Conservation (phyloP, 768 basidiomycete genomes). For the Russula abietina region DNA sequence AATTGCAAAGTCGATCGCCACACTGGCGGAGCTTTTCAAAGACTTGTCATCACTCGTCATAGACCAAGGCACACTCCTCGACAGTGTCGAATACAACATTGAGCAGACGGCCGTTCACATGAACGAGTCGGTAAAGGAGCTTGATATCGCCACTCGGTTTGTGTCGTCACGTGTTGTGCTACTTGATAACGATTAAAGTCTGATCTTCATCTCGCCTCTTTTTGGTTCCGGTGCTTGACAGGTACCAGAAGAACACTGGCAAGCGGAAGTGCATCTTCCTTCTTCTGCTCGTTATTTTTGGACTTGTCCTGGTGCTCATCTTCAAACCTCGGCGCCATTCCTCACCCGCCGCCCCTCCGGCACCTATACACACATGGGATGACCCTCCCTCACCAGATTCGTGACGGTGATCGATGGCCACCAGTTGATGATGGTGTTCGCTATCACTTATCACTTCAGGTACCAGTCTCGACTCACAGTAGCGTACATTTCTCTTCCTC, state of each 20-base stretch:
- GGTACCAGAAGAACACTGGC: conserved; percentile 93
- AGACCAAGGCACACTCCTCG: conserved; percentile 94
- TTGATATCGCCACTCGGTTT: conserved; percentile 75
- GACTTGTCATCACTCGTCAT: conserved; percentile 91
- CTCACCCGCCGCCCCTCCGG: conserved; percentile 29
- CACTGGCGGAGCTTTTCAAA: conserved; percentile 92
- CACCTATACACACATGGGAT: conserved; percentile 26
- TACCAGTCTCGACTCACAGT: background rate
- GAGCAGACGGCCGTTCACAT: conserved; percentile 83
- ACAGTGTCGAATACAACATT: conserved; percentile 96
- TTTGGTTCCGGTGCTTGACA: conserved; percentile 30
- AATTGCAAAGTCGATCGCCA: conserved; percentile 87
- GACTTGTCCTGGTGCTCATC: conserved; percentile 79
- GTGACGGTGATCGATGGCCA: conserved; percentile 8
- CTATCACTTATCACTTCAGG: background rate
- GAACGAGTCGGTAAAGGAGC: conserved; percentile 77
- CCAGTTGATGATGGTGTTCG: background rate
- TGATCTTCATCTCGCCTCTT: background rate
- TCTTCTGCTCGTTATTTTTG: conserved; percentile 82
- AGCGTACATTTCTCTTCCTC: background rate
- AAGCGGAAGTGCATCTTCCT: conserved; percentile 91
- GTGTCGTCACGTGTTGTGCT: conserved; percentile 28
- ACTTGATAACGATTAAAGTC: conserved; percentile 14
- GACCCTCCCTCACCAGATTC: background rate
- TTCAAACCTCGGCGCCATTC: conserved; percentile 77